Evolutionary conservation across 176 grass and related monocot species (phyloP).

Genomic region (Phoenix roebelenii): DNA sequence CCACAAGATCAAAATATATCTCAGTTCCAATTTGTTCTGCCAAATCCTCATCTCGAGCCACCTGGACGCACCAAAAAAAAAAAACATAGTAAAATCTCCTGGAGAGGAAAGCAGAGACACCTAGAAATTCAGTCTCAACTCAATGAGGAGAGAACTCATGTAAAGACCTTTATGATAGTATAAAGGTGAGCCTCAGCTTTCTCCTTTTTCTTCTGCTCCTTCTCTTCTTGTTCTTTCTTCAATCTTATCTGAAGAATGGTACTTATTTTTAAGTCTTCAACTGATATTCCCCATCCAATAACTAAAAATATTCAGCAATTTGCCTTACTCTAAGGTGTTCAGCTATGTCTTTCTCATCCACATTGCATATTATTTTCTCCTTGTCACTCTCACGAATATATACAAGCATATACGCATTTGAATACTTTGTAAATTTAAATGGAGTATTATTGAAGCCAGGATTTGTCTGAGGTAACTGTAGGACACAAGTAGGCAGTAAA

Average conservation of each 20-base stretch:
- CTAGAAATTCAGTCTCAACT: neutral
- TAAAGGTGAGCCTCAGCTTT: constrained; percentile 78
- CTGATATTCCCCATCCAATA: neutral
- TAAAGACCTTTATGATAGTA: constrained; percentile 52
- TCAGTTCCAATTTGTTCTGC: constrained; percentile 52
- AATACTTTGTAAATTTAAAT: constrained; percentile 62
- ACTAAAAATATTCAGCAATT: neutral
- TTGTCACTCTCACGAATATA: constrained; percentile 71
- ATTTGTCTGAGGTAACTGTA: constrained; percentile 56
- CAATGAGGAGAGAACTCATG: neutral
- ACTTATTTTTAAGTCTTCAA: neutral
- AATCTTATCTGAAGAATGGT: constrained; percentile 39
- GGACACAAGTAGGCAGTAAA: neutral
- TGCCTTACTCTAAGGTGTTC: constrained; percentile 58
- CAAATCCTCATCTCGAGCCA: constrained; percentile 44
- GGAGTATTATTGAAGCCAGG: constrained; percentile 54
- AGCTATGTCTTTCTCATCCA: constrained; percentile 53
- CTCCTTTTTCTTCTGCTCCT: constrained; percentile 61
- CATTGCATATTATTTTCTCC: constrained; percentile 58
- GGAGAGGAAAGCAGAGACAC: constrained; percentile 14
- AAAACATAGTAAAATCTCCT: neutral
- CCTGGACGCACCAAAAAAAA: constrained; percentile 29
- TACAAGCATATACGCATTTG: constrained; percentile 84
- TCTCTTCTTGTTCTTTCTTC: constrained; percentile 68
- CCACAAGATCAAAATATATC: constrained; percentile 51